These are phyloP conservation scores for Voacanga thouarsii DNA, from an alignment of 257 asterid species.

Conservation along the genomic window DNA sequence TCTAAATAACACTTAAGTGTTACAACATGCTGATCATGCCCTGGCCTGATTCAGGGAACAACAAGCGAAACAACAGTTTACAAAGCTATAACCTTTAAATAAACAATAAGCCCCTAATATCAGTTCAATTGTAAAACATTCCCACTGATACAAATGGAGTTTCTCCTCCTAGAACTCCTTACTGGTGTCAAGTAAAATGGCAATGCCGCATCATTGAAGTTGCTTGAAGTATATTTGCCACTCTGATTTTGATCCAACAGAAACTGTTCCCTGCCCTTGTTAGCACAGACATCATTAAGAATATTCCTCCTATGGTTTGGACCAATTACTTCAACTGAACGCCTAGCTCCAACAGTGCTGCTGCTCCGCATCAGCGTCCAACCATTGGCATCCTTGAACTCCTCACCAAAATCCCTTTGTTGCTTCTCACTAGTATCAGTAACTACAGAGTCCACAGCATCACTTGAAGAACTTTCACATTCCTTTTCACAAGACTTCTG, in stretches of 20 bases:
- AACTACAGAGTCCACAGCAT: constrained; percentile 26
- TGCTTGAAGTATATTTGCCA: constrained; percentile 32
- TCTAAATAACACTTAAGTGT: neutral
- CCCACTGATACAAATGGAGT: constrained; percentile 38
- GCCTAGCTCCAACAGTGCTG: constrained; percentile 58
- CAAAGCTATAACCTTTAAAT: constrained; percentile 26
- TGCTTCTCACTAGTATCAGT: constrained; percentile 33
- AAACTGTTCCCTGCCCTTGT: constrained; percentile 41
- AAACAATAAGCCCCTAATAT: constrained; percentile 20
- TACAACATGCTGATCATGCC: constrained; percentile 9
- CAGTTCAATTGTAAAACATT: constrained; percentile 35
- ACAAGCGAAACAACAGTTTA: constrained; percentile 23
- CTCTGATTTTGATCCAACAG: constrained; percentile 45
- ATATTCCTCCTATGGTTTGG: constrained; percentile 46
- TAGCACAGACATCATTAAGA: constrained; percentile 35
- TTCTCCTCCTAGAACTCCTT: constrained; percentile 56
- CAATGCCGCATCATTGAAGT: constrained; percentile 39
- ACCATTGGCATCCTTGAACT: constrained; percentile 24
- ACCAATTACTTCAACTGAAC: constrained; percentile 43
- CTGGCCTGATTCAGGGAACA: constrained; percentile 3
- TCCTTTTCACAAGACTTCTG: constrained; percentile 38
- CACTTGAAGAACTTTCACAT: constrained; percentile 29
- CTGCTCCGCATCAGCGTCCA: constrained; percentile 60
- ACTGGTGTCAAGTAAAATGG: constrained; percentile 83
- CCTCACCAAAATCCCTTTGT: constrained; percentile 30